phyloP scores from a whole-genome alignment of 805 yeast genomes.

The Candida sphagnicola region DNA sequence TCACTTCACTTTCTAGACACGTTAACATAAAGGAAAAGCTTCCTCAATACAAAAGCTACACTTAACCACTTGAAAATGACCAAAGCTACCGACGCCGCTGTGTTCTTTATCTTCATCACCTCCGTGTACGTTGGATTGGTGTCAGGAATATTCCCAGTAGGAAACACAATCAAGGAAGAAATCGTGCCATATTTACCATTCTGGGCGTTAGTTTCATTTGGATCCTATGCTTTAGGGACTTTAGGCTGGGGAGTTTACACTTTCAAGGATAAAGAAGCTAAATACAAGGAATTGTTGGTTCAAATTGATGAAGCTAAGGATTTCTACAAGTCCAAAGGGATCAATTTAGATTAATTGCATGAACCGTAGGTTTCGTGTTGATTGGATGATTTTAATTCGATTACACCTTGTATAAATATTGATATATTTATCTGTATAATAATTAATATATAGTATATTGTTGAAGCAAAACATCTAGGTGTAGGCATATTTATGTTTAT shows the following conservation, averaged over 20 bases:
- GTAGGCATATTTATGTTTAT: too few relatives aligned
- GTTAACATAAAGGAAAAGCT: background rate
- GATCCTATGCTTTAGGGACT: constrained; percentile 63
- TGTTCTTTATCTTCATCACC: constrained; percentile 41
- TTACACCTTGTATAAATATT: too few relatives aligned
- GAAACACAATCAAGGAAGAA: constrained; percentile 44
- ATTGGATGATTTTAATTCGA: too few relatives aligned
- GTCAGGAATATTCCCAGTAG: constrained; percentile 52
- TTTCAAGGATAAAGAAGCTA: constrained; percentile 67
- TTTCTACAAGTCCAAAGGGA: constrained; percentile 52
- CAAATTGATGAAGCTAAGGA: constrained; percentile 61
- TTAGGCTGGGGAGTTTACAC: constrained; percentile 67
- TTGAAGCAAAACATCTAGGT: too few relatives aligned
- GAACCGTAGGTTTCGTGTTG: background rate
- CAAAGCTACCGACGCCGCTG: constrained; percentile 58
- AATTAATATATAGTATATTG: too few relatives aligned
- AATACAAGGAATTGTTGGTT: constrained; percentile 55
- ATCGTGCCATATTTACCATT: constrained; percentile 65
- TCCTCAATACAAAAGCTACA: too few relatives aligned
- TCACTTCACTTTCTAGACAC: background rate
- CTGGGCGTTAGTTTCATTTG: constrained; percentile 68
- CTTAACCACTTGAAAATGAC: constrained; percentile 42
- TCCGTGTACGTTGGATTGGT: constrained; percentile 52
- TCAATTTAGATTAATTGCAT: constrained; percentile 41
- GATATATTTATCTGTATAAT: too few relatives aligned